phyloP scores from a whole-genome alignment of 139 green algal species.

The Diplosphaera chodatii region DNA sequence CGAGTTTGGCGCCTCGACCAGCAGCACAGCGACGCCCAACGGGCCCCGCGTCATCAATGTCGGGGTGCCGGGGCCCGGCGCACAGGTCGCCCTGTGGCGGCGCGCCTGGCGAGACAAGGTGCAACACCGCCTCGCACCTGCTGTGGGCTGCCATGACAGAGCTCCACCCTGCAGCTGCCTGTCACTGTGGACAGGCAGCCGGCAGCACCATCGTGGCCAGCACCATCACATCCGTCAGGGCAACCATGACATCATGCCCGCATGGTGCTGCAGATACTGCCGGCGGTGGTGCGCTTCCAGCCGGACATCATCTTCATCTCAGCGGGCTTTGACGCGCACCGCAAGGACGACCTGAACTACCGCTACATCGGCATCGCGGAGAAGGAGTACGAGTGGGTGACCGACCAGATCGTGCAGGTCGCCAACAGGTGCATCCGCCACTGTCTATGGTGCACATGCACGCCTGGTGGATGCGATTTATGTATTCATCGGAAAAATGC shows the following conservation, averaged over 20 bases:
- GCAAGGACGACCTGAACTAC: conserved; percentile 78
- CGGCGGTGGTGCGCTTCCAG: conserved; percentile 57
- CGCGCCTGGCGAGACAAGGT: conserved; percentile 83
- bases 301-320: conserved; percentile 88
- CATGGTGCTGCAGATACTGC: conserved; percentile 36
- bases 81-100: conserved; percentile 52
- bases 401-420: conserved; percentile 70
- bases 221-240: no score
- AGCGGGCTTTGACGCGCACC: conserved; percentile 86
- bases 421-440: conserved; percentile 34
- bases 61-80: conserved; percentile 64
- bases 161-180: no score
- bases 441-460: no score
- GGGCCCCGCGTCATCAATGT: conserved; percentile 86
- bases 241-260: no score
- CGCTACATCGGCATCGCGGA: conserved; percentile 79
- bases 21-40: conserved; percentile 9
- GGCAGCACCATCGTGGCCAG: no score
- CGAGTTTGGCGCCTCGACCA: conserved; percentile 25
- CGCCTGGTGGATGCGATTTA: no score
- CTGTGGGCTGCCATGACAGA: no score
- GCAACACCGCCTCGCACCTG: no score
- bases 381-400: conserved; percentile 87
- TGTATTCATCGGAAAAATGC: no score
- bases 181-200: no score